These are phyloP conservation scores for Trichoderma afroharzianum DNA, from an alignment of 2,329 filamentous ascomycete species.

Conservation along the genomic window DNA sequence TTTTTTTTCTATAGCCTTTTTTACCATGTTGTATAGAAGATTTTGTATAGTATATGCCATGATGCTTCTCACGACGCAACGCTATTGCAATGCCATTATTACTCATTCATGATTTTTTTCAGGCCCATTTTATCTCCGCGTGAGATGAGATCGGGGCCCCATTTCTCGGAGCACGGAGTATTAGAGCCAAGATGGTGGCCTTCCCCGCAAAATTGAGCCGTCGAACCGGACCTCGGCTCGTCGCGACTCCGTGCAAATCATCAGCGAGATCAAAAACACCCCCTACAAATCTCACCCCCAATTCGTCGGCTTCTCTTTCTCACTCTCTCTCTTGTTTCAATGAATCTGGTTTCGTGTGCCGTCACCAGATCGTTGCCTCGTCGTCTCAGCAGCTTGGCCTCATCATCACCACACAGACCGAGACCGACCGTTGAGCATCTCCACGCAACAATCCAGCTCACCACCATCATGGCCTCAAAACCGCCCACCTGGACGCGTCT, in stretches of 20 bases:
- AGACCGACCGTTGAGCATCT: not conserved
- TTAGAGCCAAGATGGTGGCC: not conserved
- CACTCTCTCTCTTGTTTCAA: not conserved
- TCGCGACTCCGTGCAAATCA: not conserved
- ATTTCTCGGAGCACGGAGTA: slow-evolving; percentile 1
- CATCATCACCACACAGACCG: not conserved
- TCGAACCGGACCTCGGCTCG: slow-evolving; percentile 8
- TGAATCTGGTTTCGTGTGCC: slow-evolving; percentile 12
- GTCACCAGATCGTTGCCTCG: slow-evolving; percentile 7
- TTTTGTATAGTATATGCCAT: not conserved
- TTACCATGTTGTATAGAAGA: not conserved
- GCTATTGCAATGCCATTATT: not conserved
- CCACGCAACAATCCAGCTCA: not conserved
- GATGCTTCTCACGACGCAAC: not conserved
- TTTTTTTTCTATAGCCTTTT: not conserved
- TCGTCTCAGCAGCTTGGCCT: not conserved
- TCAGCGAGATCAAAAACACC: not conserved
- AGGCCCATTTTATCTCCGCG: not conserved
- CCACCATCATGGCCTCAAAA: slow-evolving; percentile 10
- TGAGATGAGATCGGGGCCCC: slow-evolving; percentile 1
- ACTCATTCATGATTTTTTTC: not conserved
- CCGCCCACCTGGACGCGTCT: not conserved
- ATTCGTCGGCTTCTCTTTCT: not conserved
- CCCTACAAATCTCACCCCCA: not conserved
- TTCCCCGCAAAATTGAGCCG: slow-evolving; percentile 3